Base-by-base conservation (phyloP, 495 filamentous ascomycete species). In the Aspergillus sparsus region DNA sequence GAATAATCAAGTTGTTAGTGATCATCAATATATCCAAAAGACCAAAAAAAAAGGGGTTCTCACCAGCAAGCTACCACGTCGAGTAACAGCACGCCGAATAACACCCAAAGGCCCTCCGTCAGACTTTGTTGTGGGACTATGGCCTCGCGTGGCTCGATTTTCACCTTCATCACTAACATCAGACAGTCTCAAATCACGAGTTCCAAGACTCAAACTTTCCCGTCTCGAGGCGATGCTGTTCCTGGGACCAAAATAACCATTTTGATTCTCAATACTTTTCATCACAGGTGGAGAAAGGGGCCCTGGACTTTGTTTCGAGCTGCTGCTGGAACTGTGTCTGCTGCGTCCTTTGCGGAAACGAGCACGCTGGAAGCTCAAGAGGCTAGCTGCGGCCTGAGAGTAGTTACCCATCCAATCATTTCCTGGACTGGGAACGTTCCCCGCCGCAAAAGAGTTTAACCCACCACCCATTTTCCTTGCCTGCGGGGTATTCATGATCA, bases 11-110 rank as follows among this genome's bases (percentile, higher is more conserved):
- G 3, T 11, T n/a, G 35, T 73, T 55, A 66, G 66, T 44, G 8
- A 32, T 27, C 47, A 32, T 11, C 1, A 11, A 9, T 12, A 15
- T 7, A 42, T 8, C 5, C 9, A 42, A 13, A 5, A 13, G 27
- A 45, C 8, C 33, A n/a, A 37, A 5, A 53, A 12, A 1, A 45
- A 34, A 7, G 18, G 35, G 21, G 18, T 36, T 74, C 87, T 68
- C 82, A 93, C 92, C 74, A 98, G 74, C 63, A 98, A 78, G 71
- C 92, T 98, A 3, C 93, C 88, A 56, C 93, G 81, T 34, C 94
- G 81, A 18, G 92, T 96, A 12, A 98, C 94, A 8, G 86, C 83
- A 58, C 81, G 81, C 46, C 83, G 75, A 36, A 85, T 78, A 5
- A 85, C 83, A 33, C 77, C 78, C 45, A 78, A 55, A 12, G 77